Conservation (phyloP, 306 rosid species). For the Rosa chinensis region DNA sequence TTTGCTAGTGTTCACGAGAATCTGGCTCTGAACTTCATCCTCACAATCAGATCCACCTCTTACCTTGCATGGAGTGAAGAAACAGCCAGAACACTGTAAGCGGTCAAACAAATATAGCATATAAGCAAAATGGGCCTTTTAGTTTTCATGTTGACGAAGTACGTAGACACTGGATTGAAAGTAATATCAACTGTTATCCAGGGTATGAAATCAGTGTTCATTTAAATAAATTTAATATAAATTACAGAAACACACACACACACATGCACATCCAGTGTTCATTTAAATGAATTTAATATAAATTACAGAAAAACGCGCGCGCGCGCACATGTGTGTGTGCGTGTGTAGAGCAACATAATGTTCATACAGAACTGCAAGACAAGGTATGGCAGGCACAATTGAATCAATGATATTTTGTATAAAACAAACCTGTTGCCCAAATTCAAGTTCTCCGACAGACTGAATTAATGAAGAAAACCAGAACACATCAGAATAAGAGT, state of each 20-base stretch:
- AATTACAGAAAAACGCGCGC: neutral
- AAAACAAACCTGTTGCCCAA: constrained; percentile 84
- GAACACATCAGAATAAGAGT: constrained; percentile 89
- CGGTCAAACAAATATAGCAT: neutral
- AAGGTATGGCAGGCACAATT: constrained; percentile 2
- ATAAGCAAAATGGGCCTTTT: neutral
- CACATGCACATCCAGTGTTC: too few relatives aligned
- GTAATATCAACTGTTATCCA: too few relatives aligned
- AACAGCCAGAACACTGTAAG: constrained; percentile 13
- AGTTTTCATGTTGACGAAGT: neutral
- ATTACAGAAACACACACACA: too few relatives aligned
- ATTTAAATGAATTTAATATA: too few relatives aligned
- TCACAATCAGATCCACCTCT: constrained; percentile 50
- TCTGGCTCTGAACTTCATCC: constrained; percentile 53
- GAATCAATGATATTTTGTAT: neutral
- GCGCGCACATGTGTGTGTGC: neutral
- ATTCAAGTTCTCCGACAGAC: constrained; percentile 91
- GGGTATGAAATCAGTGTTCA: too few relatives aligned
- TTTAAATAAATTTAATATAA: too few relatives aligned
- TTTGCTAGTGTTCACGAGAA: constrained; percentile 37
- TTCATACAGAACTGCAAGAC: neutral
- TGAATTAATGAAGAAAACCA: constrained; percentile 94
- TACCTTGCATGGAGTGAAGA: constrained; percentile 56
- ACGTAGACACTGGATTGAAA: too few relatives aligned
- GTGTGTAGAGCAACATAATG: neutral